Evolutionary conservation across 805 yeast genomes (phyloP).

Genomic region (Ogataea glucozyma): DNA sequence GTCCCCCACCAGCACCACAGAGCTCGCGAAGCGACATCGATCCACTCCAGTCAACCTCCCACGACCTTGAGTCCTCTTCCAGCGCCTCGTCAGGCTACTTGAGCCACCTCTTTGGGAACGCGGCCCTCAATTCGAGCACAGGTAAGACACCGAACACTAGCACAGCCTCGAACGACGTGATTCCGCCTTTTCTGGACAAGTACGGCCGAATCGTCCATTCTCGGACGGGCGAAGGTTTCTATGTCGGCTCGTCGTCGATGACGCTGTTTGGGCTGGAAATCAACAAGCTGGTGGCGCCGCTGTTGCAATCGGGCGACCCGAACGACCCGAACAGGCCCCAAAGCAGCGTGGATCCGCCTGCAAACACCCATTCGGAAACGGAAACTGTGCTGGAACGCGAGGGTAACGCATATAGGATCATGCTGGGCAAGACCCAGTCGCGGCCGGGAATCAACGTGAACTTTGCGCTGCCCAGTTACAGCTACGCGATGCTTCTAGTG

Average conservation of each 20-base stretch:
- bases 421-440: slow-evolving; percentile 65
- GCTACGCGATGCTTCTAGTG: slow-evolving; percentile 71
- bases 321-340: too few species aligned
- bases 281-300: slow-evolving; percentile 46
- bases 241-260: slow-evolving; percentile 83
- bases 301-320: slow-evolving; percentile 14
- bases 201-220: slow-evolving; percentile 73
- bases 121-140: too few species aligned
- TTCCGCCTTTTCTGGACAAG: slow-evolving; percentile 70
- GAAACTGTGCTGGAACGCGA: slow-evolving; percentile 71
- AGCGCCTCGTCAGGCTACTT: too few species aligned
- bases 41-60: too few species aligned
- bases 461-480: slow-evolving; percentile 72
- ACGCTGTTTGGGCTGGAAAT: slow-evolving; percentile 77
- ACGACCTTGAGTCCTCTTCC: too few species aligned
- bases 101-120: too few species aligned
- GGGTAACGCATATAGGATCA: slow-evolving; percentile 73
- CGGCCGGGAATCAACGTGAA: slow-evolving; percentile 69
- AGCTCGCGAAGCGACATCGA: background rate
- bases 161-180: slow-evolving; percentile 47
- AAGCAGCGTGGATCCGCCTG: too few species aligned
- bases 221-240: slow-evolving; percentile 71
- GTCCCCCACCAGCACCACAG: background rate
- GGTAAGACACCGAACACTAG: background rate
- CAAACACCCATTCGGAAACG: slow-evolving; percentile 4